Evolutionary conservation across 2,329 filamentous ascomycete genomes (phyloP).

Genomic region (Nothophoma quercina): DNA sequence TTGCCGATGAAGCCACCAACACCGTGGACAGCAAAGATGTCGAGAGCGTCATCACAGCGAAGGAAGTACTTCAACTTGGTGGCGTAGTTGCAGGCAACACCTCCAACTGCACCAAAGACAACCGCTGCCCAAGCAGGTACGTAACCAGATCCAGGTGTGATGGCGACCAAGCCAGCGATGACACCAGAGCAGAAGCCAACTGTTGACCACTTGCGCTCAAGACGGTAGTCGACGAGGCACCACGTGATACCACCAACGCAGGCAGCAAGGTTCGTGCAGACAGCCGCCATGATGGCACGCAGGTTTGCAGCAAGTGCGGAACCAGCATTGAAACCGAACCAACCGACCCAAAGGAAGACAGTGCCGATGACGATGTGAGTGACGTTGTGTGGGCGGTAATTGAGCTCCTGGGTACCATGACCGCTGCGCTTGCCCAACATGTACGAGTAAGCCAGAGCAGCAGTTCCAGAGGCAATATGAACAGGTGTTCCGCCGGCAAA

Average conservation of each 20-base stretch:
- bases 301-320: constrained; percentile 82
- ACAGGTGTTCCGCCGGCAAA: constrained; percentile 92
- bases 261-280: constrained; percentile 86
- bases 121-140: constrained; percentile 87
- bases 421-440: constrained; percentile 87
- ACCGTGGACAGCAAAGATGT: constrained; percentile 72
- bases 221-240: constrained; percentile 86
- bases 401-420: constrained; percentile 85
- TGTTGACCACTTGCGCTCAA: constrained; percentile 91
- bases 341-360: constrained; percentile 93
- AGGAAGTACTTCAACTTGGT: constrained; percentile 90
- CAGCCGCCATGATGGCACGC: constrained; percentile 83
- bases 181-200: constrained; percentile 94
- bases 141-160: constrained; percentile 86
- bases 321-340: constrained; percentile 94
- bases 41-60: constrained; percentile 81
- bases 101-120: constrained; percentile 78
- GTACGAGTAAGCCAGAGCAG: constrained; percentile 87
- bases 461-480: constrained; percentile 83
- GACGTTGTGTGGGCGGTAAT: constrained; percentile 92
- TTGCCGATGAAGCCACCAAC: constrained; percentile 67
- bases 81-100: constrained; percentile 82
- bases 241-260: constrained; percentile 86
- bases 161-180: constrained; percentile 84
- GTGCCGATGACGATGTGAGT: constrained; percentile 92